phyloP scores from a whole-genome alignment of 73 alveolate species.

The Paramecium sexaurelia region DNA sequence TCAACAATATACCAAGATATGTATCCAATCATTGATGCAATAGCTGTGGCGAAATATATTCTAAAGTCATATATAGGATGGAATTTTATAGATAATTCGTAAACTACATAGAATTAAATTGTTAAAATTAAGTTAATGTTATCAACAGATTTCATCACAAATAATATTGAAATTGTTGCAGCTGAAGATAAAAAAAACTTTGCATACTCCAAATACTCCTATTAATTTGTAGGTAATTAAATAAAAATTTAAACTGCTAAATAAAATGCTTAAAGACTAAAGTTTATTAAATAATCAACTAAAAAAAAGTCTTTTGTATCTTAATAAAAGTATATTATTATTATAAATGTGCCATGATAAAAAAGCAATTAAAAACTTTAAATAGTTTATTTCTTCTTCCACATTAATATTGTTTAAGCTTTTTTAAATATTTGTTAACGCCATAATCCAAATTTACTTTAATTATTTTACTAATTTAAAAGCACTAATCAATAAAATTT shows the following conservation, averaged over 20 bases:
- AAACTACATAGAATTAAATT: neutral
- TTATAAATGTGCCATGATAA: neutral
- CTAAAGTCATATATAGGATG: constrained; percentile 13
- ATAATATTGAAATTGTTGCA: neutral
- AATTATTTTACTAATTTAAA: neutral
- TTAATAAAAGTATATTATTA: neutral
- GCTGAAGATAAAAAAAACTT: neutral
- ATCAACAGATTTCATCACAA: neutral
- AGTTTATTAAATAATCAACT: neutral
- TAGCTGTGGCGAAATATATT: neutral
- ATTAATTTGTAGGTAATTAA: neutral
- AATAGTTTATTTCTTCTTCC: neutral
- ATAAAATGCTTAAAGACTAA: neutral
- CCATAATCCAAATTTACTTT: constrained; percentile 24
- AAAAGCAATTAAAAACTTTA: constrained; percentile 1
- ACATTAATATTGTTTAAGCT: constrained; percentile 7
- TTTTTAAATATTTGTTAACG: neutral
- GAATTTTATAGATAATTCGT: neutral
- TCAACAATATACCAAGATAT: neutral
- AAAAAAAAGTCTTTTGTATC: neutral
- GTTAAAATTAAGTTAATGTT: neutral
- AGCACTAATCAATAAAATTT: neutral
- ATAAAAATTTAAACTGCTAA: neutral
- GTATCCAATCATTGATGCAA: neutral
- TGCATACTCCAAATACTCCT: neutral